Conservation (phyloP, 345 rosid species). For the Citrus australasica region DNA sequence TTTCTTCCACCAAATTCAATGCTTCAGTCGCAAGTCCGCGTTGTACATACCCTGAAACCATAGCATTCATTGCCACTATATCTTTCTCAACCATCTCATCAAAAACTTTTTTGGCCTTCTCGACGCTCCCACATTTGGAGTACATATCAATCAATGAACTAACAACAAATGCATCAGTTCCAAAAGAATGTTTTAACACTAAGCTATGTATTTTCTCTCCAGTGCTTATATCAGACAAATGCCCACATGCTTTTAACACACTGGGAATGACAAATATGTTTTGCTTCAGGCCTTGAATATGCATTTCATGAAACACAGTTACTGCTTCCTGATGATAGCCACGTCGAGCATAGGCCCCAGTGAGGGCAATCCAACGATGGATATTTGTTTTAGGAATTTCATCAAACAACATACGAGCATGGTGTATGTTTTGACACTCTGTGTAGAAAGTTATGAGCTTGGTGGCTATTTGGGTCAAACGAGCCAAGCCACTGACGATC, state of each 20-base stretch:
- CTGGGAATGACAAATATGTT: conserved; percentile 66
- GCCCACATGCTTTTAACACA: conserved; percentile 66
- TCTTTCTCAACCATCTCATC: conserved; percentile 50
- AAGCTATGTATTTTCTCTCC: conserved; percentile 61
- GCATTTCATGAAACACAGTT: conserved; percentile 47
- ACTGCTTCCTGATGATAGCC: conserved; percentile 58
- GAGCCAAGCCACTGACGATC: conserved; percentile 38
- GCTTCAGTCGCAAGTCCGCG: conserved; percentile 45
- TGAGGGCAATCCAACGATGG: conserved; percentile 47
- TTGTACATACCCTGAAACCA: conserved; percentile 69
- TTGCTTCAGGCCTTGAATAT: conserved; percentile 33
- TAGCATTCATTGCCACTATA: conserved; percentile 61
- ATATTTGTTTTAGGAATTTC: conserved; percentile 47
- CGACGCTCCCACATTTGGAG: conserved; percentile 50
- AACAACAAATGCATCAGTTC: conserved; percentile 50
- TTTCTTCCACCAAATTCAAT: conserved; percentile 46
- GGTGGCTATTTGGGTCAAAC: conserved; percentile 35
- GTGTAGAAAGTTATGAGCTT: conserved; percentile 52
- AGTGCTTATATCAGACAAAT: conserved; percentile 35
- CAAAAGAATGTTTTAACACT: conserved; percentile 42
- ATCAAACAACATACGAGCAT: conserved; percentile 71
- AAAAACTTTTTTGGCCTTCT: conserved; percentile 46
- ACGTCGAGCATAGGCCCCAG: conserved; percentile 52
- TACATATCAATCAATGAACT: conserved; percentile 82
- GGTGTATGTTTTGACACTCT: conserved; percentile 29